Percentiles rank a stretch among this genome's conserved stretches.
Conservation (phyloP, 1,284 basidiomycete species). For the Hortiboletus rubellus region DNA sequence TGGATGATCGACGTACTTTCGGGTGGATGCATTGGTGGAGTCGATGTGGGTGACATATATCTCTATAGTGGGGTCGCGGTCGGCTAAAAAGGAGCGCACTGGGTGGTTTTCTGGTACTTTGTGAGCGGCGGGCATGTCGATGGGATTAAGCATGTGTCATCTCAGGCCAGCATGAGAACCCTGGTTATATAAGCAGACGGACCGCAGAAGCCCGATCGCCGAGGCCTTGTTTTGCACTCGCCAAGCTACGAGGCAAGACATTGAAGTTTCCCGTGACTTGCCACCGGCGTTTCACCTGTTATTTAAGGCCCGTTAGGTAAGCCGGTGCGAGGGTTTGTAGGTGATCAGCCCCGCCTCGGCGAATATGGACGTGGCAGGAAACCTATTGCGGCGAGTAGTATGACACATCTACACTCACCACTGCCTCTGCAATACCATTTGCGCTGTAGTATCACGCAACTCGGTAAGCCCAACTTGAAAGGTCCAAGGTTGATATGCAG, state of each 20-base stretch:
- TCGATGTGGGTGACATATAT: constrained; percentile 35
- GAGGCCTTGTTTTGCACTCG: no score
- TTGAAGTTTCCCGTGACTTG: background rate
- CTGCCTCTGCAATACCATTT: no score
- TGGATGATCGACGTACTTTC: constrained; percentile 23
- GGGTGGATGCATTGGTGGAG: constrained; percentile 13
- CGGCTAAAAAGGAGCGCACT: constrained; percentile 19
- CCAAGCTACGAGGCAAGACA: background rate
- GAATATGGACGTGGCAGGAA: background rate
- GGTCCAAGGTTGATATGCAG: no score
- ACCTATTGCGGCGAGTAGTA: background rate
- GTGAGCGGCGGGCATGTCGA: constrained; percentile 26
- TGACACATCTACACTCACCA: background rate
- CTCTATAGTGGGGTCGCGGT: constrained; percentile 21
- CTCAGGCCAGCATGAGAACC: background rate
- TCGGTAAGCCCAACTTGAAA: no score
- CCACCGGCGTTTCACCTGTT: background rate
- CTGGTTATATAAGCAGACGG: constrained; percentile 22
- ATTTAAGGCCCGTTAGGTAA: no score
- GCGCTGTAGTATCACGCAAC: background rate
- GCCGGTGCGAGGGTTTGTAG: no score
- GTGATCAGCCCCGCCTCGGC: no score
- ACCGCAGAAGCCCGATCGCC: no score
- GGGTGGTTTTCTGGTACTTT: constrained; percentile 30
- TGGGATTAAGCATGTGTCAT: constrained; percentile 1